Base-by-base conservation (phyloP, 2,329 filamentous ascomycete species). In the Sporothrix phasma region DNA sequence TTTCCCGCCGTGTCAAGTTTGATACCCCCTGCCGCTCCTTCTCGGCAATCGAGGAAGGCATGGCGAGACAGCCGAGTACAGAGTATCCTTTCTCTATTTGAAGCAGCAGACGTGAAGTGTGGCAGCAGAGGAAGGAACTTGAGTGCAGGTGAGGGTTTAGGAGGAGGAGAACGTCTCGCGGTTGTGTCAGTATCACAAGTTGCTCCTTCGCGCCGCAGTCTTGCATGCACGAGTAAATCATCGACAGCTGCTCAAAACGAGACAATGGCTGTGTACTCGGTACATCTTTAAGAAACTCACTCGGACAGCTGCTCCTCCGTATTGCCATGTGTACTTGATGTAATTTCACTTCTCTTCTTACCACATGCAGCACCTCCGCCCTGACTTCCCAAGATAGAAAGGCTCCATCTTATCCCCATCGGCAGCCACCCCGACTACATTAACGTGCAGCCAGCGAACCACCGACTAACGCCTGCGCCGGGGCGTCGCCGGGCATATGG, bases 331-430 rank as follows among this genome's bases (percentile, higher is more conserved):
- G 22, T 10, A 10, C n/a, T n/a, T n/a, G n/a, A n/a, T n/a, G n/a
- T n/a, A n/a, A n/a, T n/a, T n/a, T n/a, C n/a, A n/a, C n/a, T n/a
- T n/a, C n/a, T n/a, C n/a, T n/a, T n/a, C n/a, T n/a, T 37, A 22
- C 10, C 19, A n/a, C 51, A 39, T 54, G 19, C 31, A 24, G n/a
- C 26, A 47, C 37, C 56, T 34, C 34, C 39, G 56, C 39, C 37
- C 10, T 31, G 39, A 46, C 58, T 29, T 47, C 37, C 24, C 56
- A 61, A 49, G 43, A 49, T 29, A 19, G 10, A 10, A 26, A 41
- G n/a, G 46, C 60, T 53, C 60, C 60, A 62, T 53, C 26, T 41
- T 62, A 43, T 41, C 51, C 45, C 54, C 39, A 34, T 46, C 43
- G 43, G 43, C 43, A 47, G 24, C 56, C 56, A 29, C 37, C 37